A percentile compares a stretch with the other conserved stretches of the same genome.
Evolutionary conservation across 208 protist species (phyloP).

Genomic region (Leishmania tarentolae): DNA sequence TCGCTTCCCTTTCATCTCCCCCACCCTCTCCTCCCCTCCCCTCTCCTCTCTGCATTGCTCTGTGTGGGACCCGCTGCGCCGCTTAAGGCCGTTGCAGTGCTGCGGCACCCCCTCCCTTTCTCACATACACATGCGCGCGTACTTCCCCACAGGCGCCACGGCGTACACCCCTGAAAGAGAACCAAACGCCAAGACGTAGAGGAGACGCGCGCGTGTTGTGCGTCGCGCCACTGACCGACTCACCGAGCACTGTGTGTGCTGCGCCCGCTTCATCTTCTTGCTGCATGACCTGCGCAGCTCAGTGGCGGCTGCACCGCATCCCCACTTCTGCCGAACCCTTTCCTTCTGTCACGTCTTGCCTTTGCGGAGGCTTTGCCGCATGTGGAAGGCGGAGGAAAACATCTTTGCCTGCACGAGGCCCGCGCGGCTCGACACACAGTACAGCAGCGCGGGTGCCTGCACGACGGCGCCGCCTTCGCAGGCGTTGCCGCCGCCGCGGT

Average conservation of each 20-base stretch:
- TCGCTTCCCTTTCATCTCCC: neutral
- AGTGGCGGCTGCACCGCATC: neutral
- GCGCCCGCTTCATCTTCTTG: neutral
- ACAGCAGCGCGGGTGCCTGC: constrained; percentile 1
- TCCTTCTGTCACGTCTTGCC: neutral
- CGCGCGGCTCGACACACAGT: constrained; percentile 23
- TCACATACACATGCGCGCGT: neutral
- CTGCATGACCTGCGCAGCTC: neutral
- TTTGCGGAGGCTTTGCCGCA: neutral
- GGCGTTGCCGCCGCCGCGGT: neutral
- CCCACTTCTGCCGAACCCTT: neutral
- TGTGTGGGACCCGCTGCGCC: constrained; percentile 1
- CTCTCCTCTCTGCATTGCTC: neutral
- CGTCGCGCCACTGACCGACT: neutral
- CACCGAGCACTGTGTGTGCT: neutral
- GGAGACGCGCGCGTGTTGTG: neutral
- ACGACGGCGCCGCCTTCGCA: neutral
- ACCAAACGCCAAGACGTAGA: neutral
- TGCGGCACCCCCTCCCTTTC: neutral
- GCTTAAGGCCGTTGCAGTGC: neutral
- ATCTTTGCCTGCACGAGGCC: constrained; percentile 20
- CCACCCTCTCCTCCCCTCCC: neutral
- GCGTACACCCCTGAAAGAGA: neutral
- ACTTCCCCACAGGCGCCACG: neutral
- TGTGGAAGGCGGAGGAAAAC: constrained; percentile 30